These are phyloP conservation scores for Medicago arabica DNA, from an alignment of 306 rosid genomes.

Conservation along the genomic window DNA sequence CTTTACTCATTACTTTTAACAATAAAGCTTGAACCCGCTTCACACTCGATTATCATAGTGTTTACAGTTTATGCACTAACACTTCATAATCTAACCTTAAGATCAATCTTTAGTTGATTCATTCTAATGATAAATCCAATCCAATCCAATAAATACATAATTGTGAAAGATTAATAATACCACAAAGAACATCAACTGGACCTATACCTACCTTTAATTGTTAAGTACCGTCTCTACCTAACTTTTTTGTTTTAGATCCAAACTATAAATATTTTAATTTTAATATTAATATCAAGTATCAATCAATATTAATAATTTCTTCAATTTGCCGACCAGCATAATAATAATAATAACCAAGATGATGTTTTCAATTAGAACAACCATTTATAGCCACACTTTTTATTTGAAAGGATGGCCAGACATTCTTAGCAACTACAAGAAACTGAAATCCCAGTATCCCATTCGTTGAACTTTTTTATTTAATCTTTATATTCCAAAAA, in stretches of 20 bases:
- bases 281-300: neutral
- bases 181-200: neutral
- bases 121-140: no score
- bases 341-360: neutral
- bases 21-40: no score
- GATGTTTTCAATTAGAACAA: constrained; percentile 25
- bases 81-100: no score
- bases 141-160: no score
- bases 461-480: constrained; percentile 38
- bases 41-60: no score
- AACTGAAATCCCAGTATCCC: constrained; percentile 11
- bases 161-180: no score
- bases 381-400: constrained; percentile 40
- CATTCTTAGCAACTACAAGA: constrained; percentile 34
- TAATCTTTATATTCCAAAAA: neutral
- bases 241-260: constrained; percentile 1
- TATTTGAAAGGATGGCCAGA: constrained; percentile 31
- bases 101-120: no score
- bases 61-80: no score
- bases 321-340: constrained; percentile 50
- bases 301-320: neutral
- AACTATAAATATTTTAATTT: neutral
- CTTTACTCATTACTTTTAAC: no score
- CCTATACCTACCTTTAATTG: neutral
- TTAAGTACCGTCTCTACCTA: constrained; percentile 25